Evolutionary conservation across 768 basidiomycete species (phyloP).

Genomic region (Kockovaella imperatae): DNA sequence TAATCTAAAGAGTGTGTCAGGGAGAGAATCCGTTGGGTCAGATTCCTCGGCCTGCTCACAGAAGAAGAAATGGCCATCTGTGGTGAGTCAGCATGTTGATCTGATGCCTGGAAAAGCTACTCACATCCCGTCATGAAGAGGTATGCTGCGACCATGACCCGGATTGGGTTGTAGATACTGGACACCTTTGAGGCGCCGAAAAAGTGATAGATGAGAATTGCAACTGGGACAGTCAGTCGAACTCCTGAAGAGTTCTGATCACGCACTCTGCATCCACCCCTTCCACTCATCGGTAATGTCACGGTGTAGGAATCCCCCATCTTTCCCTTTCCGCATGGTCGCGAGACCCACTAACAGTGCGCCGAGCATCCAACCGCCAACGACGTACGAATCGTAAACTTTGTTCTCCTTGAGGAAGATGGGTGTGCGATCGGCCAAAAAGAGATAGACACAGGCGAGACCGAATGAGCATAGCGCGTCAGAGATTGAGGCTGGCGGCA

Average conservation of each 20-base stretch:
- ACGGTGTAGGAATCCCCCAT: slow-evolving; percentile 78
- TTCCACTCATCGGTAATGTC: slow-evolving; percentile 97
- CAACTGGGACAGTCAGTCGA: slow-evolving; percentile 51
- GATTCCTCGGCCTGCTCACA: slow-evolving; percentile 40
- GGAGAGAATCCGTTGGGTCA: background rate
- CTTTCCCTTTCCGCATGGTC: slow-evolving; percentile 67
- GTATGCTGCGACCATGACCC: slow-evolving; percentile 78
- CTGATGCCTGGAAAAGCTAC: slow-evolving; percentile 8
- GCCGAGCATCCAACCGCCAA: slow-evolving; percentile 52
- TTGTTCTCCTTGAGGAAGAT: slow-evolving; percentile 88
- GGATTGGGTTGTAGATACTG: slow-evolving; percentile 86
- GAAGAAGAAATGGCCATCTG: slow-evolving; percentile 62
- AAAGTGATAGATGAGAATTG: slow-evolving; percentile 84
- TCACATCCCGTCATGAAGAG: slow-evolving; percentile 92
- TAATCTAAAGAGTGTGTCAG: too few relatives aligned
- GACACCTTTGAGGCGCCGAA: slow-evolving; percentile 76
- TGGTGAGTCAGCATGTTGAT: background rate
- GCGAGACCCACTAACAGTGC: slow-evolving; percentile 56
- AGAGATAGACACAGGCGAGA: slow-evolving; percentile 57
- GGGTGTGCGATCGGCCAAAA: slow-evolving; percentile 69
- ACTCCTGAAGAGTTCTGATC: background rate
- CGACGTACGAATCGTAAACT: slow-evolving; percentile 62
- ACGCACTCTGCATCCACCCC: slow-evolving; percentile 92
- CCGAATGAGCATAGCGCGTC: slow-evolving; percentile 59
- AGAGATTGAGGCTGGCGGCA: slow-evolving; percentile 32